Evolutionary conservation across 768 basidiomycete genomes (phyloP).

Genomic region (Hypholoma sublateritium): DNA sequence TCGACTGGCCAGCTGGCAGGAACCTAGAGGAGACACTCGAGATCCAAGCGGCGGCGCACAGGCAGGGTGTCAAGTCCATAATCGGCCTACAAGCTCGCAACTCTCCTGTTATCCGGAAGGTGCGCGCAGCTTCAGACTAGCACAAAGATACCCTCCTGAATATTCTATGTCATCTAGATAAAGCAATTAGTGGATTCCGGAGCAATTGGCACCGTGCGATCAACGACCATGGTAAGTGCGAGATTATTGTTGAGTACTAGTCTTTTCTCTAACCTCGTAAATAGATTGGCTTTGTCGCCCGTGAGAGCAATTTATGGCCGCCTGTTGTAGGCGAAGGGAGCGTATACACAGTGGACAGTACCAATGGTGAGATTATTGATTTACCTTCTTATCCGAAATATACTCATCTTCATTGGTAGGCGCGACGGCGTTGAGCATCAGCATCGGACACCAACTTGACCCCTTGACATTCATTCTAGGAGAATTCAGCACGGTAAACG

Average conservation of each 20-base stretch:
- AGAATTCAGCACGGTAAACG: slow-evolving; percentile 6
- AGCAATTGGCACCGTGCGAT: background rate
- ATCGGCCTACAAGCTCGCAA: slow-evolving; percentile 36
- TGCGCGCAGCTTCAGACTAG: slow-evolving; percentile 9
- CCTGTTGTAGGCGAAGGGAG: background rate
- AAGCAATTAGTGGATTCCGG: slow-evolving; percentile 19
- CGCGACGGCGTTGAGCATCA: background rate
- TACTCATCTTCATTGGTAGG: background rate
- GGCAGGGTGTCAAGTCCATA: slow-evolving; percentile 28
- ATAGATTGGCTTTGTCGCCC: background rate
- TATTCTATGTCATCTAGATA: slow-evolving; percentile 26
- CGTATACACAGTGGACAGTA: background rate
- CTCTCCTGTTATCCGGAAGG: slow-evolving; percentile 28
- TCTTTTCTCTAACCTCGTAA: no score
- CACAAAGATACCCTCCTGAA: background rate
- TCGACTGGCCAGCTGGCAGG: no score
- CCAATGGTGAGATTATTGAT: background rate
- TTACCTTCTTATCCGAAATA: background rate
- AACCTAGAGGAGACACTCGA: no score
- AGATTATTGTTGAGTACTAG: no score
- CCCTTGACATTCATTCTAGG: slow-evolving; percentile 10
- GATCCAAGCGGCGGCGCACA: no score
- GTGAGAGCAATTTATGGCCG: background rate
- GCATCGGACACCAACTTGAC: slow-evolving; percentile 19
- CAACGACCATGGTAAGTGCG: background rate